Evolutionary conservation across 148 eudicot genomes (phyloP).

Genomic region (Beta vulgaris): DNA sequence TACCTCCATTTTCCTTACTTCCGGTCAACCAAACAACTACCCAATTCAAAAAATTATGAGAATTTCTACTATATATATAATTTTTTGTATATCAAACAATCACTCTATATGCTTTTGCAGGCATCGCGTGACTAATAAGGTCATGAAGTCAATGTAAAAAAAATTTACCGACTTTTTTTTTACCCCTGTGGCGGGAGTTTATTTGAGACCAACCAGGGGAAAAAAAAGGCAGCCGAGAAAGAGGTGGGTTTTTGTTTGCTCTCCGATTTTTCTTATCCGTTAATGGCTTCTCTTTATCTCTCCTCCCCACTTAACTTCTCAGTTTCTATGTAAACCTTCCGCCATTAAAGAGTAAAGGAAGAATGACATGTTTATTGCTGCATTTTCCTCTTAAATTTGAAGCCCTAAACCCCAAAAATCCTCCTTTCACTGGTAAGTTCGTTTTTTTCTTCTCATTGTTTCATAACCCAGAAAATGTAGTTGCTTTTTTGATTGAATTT

Average conservation of each 20-base stretch:
- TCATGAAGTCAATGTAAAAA: too few species aligned
- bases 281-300: not conserved
- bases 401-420: slow-evolving; percentile 4
- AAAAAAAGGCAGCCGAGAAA: not conserved
- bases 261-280: not conserved
- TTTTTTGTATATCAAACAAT: too few species aligned
- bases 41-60: too few species aligned
- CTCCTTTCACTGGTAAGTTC: slow-evolving; percentile 10
- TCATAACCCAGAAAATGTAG: not conserved
- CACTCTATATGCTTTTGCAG: too few species aligned
- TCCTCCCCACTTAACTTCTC: not conserved
- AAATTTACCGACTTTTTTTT: not conserved
- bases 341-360: too few species aligned
- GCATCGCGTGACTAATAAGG: too few species aligned
- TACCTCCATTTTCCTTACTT: too few species aligned
- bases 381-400: not conserved
- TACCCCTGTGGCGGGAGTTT: not conserved
- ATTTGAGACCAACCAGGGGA: not conserved
- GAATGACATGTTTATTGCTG: too few species aligned
- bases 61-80: too few species aligned
- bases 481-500: not conserved
- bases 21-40: too few species aligned
- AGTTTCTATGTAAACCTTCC: not conserved
- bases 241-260: not conserved
- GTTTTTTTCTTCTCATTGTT: not conserved